Evolutionary conservation across 345 rosid species (phyloP).

Genomic region (Iberis pinnata): DNA sequence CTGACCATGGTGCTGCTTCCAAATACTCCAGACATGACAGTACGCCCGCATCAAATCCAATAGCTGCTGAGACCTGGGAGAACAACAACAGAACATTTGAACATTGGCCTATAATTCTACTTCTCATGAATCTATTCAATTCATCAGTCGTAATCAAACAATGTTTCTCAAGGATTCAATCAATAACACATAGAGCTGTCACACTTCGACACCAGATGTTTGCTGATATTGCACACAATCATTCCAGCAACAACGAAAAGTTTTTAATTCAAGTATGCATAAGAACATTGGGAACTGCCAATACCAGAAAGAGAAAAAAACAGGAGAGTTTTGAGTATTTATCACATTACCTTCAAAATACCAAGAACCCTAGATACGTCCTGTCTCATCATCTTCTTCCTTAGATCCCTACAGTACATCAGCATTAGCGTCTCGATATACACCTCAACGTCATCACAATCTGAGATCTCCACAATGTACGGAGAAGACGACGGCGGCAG

Average conservation of each 20-base stretch:
- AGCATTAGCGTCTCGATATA: slow-evolving; percentile 86
- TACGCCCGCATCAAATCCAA: slow-evolving; percentile 96
- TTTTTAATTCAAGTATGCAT: neutral
- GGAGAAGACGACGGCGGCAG: slow-evolving; percentile 40
- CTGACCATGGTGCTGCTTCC: slow-evolving; percentile 99
- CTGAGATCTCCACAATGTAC: slow-evolving; percentile 84
- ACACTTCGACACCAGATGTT: no score
- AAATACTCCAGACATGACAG: slow-evolving; percentile 88
- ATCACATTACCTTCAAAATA: slow-evolving; percentile 63
- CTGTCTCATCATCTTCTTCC: slow-evolving; percentile 87
- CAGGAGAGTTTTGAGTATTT: neutral
- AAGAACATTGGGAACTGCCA: no score
- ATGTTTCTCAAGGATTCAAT: neutral
- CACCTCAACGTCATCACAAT: slow-evolving; percentile 95
- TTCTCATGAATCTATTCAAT: neutral
- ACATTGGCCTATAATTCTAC: neutral
- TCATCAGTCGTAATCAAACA: no score
- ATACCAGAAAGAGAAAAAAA: neutral
- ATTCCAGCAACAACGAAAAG: neutral
- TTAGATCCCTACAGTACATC: slow-evolving; percentile 90
- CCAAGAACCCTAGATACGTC: slow-evolving; percentile 85
- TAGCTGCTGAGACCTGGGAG: slow-evolving; percentile 83
- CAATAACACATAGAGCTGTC: neutral
- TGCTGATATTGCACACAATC: no score
- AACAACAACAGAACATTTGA: slow-evolving; percentile 11